Evolutionary conservation across 352 stramenopile species (phyloP).

Genomic region (Peronospora destructor): DNA sequence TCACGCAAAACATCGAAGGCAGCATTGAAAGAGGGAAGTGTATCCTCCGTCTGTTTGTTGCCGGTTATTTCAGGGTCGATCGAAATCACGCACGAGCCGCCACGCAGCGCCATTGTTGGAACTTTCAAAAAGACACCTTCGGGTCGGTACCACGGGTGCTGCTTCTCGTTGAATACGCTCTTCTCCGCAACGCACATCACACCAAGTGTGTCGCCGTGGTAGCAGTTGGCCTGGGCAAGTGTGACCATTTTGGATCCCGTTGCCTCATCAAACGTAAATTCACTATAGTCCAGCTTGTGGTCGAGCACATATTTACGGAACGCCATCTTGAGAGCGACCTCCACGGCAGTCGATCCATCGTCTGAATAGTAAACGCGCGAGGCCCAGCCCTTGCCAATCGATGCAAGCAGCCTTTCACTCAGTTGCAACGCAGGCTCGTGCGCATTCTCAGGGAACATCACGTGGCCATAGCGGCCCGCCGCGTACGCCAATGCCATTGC

Average conservation of each 20-base stretch:
- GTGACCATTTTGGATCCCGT: conserved; percentile 55
- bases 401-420: conserved; percentile 66
- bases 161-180: conserved; percentile 87
- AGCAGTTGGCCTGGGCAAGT: conserved; percentile 85
- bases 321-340: conserved; percentile 90
- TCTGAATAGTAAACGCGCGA: conserved; percentile 89
- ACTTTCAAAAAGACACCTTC: conserved; percentile 78
- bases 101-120: conserved; percentile 57
- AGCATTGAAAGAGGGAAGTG: conserved; percentile 37
- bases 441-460: conserved; percentile 89
- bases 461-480: conserved; percentile 85
- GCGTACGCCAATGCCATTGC: conserved; percentile 83
- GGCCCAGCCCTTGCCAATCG: conserved; percentile 78
- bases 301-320: conserved; percentile 81
- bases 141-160: conserved; percentile 88
- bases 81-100: conserved; percentile 52
- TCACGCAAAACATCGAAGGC: conserved; percentile 47
- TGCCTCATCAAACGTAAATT: conserved; percentile 27
- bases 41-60: conserved; percentile 25
- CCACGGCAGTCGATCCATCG: conserved; percentile 86
- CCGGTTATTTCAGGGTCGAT: conserved; percentile 45
- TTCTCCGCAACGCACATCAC: conserved; percentile 88
- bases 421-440: conserved; percentile 82
- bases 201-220: conserved; percentile 89
- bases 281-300: conserved; percentile 53